Evolutionary conservation across 495 filamentous ascomycete species (phyloP).

Genomic region (Neurospora sp.): DNA sequence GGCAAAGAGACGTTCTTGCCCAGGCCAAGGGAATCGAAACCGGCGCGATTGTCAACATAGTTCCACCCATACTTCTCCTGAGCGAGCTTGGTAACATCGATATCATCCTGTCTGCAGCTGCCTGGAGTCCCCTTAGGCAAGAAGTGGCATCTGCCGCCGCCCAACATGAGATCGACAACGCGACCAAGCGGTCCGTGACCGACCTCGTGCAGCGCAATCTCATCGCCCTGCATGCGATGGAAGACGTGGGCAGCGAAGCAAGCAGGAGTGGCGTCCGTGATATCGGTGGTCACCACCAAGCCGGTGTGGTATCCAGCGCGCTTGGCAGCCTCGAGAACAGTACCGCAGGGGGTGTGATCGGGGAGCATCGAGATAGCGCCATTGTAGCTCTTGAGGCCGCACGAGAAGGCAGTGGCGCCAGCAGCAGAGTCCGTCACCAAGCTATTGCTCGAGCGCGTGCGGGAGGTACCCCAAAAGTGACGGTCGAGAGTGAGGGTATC

Average conservation of each 20-base stretch:
- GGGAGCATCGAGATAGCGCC: constrained; percentile 86
- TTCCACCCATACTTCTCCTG: constrained; percentile 64
- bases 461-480: constrained; percentile 78
- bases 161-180: constrained; percentile 82
- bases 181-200: constrained; percentile 73
- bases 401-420: constrained; percentile 92
- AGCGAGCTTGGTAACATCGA: constrained; percentile 58
- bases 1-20: constrained; percentile 71
- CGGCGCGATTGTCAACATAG: constrained; percentile 59
- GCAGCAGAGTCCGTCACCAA: constrained; percentile 92
- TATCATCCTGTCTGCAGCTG: constrained; percentile 66
- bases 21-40: constrained; percentile 65
- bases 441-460: constrained; percentile 71
- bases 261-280: constrained; percentile 96
- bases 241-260: constrained; percentile 90
- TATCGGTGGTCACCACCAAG: constrained; percentile 85
- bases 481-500: constrained; percentile 70
- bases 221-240: constrained; percentile 67
- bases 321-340: constrained; percentile 90
- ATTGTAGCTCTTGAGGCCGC: constrained; percentile 87
- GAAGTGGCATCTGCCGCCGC: constrained; percentile 90
- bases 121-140: constrained; percentile 64
- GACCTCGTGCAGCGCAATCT: constrained; percentile 83
- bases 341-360: constrained; percentile 78
- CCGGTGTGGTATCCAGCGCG: constrained; percentile 85